These are phyloP conservation scores for Ilex asprella DNA, from an alignment of 257 asterid genomes.

Conservation along the genomic window DNA sequence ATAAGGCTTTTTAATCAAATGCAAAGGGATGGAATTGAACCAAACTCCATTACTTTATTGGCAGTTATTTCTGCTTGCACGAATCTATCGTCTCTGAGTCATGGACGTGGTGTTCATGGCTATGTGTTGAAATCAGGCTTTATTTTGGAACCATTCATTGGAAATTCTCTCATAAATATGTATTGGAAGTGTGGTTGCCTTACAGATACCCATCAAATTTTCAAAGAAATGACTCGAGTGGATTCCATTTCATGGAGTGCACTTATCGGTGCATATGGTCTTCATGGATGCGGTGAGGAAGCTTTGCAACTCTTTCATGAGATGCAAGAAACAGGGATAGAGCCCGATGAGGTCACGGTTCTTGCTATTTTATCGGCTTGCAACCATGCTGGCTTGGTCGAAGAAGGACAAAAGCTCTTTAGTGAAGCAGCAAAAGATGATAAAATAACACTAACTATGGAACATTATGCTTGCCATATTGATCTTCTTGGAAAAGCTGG, in stretches of 20 bases:
- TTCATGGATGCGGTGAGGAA: conserved; percentile 43
- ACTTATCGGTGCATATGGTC: conserved; percentile 47
- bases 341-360: conserved; percentile 41
- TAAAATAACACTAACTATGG: conserved; percentile 22
- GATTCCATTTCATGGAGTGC: conserved; percentile 69
- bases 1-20: conserved; percentile 41
- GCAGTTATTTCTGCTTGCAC: conserved; percentile 53
- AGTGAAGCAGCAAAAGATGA: conserved; percentile 27
- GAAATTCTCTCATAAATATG: conserved; percentile 61
- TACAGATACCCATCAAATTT: conserved; percentile 37
- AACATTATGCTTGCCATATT: conserved; percentile 60
- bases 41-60: conserved; percentile 50
- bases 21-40: conserved; percentile 43
- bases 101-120: conserved; percentile 40
- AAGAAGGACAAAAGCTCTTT: conserved; percentile 47
- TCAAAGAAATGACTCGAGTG: conserved; percentile 35
- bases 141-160: conserved; percentile 29
- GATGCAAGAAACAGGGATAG: conserved; percentile 40
- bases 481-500: conserved; percentile 81
- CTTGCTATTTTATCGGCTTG: conserved; percentile 55
- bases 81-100: conserved; percentile 29
- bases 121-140: conserved; percentile 45
- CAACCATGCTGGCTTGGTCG: conserved; percentile 52
- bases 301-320: conserved; percentile 42
- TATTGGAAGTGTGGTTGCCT: conserved; percentile 67